phyloP scores from a whole-genome alignment of 2,329 filamentous ascomycete genomes.

The Curvularia sp. region DNA sequence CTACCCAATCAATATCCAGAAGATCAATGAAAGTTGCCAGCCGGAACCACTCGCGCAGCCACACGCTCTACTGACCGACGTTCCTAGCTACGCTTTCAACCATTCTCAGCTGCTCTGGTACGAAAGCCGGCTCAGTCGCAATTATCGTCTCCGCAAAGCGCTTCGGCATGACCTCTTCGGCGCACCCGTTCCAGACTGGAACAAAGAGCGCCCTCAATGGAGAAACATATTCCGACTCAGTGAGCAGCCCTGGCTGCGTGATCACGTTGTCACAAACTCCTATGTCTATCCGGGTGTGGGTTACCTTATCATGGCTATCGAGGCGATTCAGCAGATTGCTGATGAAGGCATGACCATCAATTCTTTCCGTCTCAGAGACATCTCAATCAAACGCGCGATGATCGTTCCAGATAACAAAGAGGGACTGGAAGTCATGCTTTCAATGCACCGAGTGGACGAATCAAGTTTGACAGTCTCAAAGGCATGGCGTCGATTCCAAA shows the following conservation, averaged over 20 bases:
- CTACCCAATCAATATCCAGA: constrained; percentile 1
- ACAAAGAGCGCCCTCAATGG: constrained; percentile 7
- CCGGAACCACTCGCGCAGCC: constrained; percentile 7
- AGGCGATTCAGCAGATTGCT: constrained; percentile 12
- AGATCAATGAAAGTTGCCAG: constrained; percentile 3
- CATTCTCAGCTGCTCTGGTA: constrained; percentile 36
- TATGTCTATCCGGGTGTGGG: constrained; percentile 21
- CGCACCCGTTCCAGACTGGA: constrained; percentile 2
- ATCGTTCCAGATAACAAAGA: constrained; percentile 5
- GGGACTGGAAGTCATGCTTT: constrained; percentile 1
- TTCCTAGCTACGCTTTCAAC: constrained; percentile 33
- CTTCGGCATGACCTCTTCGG: constrained; percentile 21
- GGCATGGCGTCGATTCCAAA: constrained; percentile 4
- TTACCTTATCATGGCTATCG: constrained; percentile 12
- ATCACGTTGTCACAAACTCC: constrained; percentile 20
- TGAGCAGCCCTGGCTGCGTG: constrained; percentile 22
- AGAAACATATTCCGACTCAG: constrained; percentile 16
- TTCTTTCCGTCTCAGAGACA: constrained; percentile 2
- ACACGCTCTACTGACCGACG: constrained; percentile 27
- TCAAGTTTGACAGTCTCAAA: constrained; percentile 3
- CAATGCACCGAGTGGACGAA: constrained; percentile 5
- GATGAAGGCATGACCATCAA: constrained; percentile 4
- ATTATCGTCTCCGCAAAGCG: constrained; percentile 11
- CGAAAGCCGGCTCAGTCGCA: constrained; percentile 16
- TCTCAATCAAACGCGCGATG: constrained; percentile 5